Base-by-base conservation (phyloP, 2,329 filamentous ascomycete species). In the Volutella citrinella region DNA sequence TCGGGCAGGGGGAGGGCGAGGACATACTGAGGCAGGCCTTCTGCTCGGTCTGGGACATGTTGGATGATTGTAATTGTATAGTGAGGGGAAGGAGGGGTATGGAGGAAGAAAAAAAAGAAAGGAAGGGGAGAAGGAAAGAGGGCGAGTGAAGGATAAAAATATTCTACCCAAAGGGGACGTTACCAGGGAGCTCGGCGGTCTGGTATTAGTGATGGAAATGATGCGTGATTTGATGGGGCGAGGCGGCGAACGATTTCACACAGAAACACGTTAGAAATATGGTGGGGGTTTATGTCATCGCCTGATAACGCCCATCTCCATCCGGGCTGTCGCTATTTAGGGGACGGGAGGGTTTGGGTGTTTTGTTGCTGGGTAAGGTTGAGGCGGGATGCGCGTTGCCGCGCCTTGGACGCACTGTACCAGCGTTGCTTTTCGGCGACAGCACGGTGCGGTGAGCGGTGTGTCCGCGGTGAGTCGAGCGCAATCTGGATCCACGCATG, bases 1-100 rank as follows among this genome's bases (percentile, higher is more conserved):
- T 38, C 41, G 46, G 48, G 55, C 49, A 49, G 42, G 55, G 56
- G 46, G 48, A 46, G 34, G 30, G 23, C 51, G 55, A 54, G 45
- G 61, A 76, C 74, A 61, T 76, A 78, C 73, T 78, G 60, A 79
- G 70, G 64, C 75, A 78, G 54, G 74, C 75, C 61, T 78, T 78
- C 35, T 78, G 74, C 46, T 74, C 70, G 54, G 73, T 69, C 54
- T 69, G 69, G 59, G 71, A 65, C 69, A 74, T 75, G 54, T 8
- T 22, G 12, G 20, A 52, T 62, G 58, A 49, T 38, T 39, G 38
- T 41, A 19, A 15, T 21, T 24, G 25, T 33, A 30, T 31, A 21
- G n/a, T n/a, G n/a, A n/a, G n/a, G n/a, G n/a, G n/a, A n/a, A n/a
- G n/a, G n/a, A n/a, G n/a, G n/a, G n/a, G n/a, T n/a, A n/a, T 34